A percentile compares a stretch with the other conserved stretches of the same genome.
Conservation (phyloP, 2,329 filamentous ascomycete genomes). For the Aspergillus intermedius region DNA sequence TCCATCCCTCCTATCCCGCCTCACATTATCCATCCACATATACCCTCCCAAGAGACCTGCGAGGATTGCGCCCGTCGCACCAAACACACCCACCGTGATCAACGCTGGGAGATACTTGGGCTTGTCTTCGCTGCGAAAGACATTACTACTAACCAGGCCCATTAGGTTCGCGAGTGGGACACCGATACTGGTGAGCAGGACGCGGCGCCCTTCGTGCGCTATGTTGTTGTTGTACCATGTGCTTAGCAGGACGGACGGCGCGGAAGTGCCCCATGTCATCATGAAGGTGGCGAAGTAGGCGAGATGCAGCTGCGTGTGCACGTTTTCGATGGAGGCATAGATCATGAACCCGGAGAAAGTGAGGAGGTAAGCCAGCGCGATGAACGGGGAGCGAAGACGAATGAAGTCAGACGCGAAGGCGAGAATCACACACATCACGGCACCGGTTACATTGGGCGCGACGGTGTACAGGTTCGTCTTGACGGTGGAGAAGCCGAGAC, state of each 20-base stretch:
- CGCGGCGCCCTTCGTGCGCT: conserved; percentile 65
- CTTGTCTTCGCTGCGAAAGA: conserved; percentile 57
- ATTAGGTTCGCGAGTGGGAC: conserved; percentile 72
- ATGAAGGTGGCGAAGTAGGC: conserved; percentile 74
- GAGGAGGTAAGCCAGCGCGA: conserved; percentile 65
- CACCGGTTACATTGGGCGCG: conserved; percentile 69
- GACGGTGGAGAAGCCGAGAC: conserved; percentile 49
- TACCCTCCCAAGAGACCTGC: conserved; percentile 53
- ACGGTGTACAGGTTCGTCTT: conserved; percentile 77
- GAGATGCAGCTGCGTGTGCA: conserved; percentile 54
- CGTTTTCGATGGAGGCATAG: conserved; percentile 62
- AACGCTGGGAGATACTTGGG: conserved; percentile 63
- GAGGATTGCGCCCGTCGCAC: conserved; percentile 52
- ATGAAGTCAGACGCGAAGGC: conserved; percentile 64
- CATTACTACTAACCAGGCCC: conserved; percentile 63
- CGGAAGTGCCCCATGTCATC: conserved; percentile 75
- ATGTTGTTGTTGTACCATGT: conserved; percentile 80
- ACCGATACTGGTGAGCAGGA: conserved; percentile 63
- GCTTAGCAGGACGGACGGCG: conserved; percentile 61
- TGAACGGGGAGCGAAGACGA: conserved; percentile 65
- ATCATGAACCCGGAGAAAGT: conserved; percentile 75
- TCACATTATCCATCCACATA: conserved; percentile 60
- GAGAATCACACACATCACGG: conserved; percentile 63
- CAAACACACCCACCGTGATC: conserved; percentile 48
- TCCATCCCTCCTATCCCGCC: conserved; percentile 53